Base-by-base conservation (phyloP, 2,329 filamentous ascomycete genomes). In the Aspergillaceae sp. region DNA sequence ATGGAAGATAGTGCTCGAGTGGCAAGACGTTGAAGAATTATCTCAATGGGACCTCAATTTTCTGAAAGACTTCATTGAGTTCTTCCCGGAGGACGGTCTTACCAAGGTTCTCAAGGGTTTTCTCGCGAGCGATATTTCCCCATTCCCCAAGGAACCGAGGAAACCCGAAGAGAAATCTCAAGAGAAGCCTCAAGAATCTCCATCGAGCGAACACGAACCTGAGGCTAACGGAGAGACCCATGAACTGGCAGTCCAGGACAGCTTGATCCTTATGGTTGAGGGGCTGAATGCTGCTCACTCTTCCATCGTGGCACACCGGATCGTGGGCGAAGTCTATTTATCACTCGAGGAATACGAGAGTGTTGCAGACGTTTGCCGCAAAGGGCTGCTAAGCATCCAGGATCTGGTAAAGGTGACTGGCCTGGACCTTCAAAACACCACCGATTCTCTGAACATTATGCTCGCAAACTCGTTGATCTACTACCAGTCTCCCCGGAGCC, bases 1-100 rank as follows among this genome's bases (percentile, higher is more conserved):
- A 0, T 98, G 94, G 94, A 84, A 88, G 57, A 84, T 96, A 50
- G 78, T 86, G 29, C 74, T 98, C 48, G 87, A 97, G 60, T 97
- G 91, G 86, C 79, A 86, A 55, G 90, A 96, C 64, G 72, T 81
- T 37, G 82, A 86, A 56, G 79, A 79, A 41, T 77, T 92, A 41
- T 72, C 76, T n/a, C 79, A 87, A 28, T 85, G 88, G 73, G 90
- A 97, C 60, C 77, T 80, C 38, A 80, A 79, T 38, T 73, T 91
- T n/a, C 70, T 98, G 27, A 77, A 83, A 45, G 82, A 89, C 54
- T 98, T 91, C 60, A 84, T 87, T 51, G 72, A 76, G 3, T 83
- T 92, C 55, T 98, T 98, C 56, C 88, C 90, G 0, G 83, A 88
- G 3, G 83, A 82, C 48, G 90, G 92, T 29, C 74, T 97, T 5